phyloP scores from a whole-genome alignment of 129 eudicot species.

The Artemisia annua region DNA sequence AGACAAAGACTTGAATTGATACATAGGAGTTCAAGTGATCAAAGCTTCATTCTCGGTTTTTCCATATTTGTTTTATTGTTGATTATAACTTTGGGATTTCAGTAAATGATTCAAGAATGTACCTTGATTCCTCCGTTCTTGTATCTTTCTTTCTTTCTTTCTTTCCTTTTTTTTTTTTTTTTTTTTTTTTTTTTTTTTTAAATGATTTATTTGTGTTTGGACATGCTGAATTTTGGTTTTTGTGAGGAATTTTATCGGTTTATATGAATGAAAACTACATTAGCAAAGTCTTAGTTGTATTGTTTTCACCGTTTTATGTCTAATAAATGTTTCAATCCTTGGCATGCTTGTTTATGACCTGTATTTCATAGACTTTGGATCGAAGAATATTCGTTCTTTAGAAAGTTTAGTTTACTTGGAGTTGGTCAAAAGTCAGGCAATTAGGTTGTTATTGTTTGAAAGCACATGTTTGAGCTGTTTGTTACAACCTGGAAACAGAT shows the following conservation, averaged over 20 bases:
- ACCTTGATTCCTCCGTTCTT: neutral
- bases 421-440: slow-evolving; percentile 15
- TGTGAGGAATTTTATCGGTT: slow-evolving; percentile 18
- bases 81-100: slow-evolving; percentile 20
- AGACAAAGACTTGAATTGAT: slow-evolving; percentile 25
- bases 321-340: neutral
- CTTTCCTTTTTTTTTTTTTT: neutral
- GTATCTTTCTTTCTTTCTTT: neutral
- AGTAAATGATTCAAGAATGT: neutral
- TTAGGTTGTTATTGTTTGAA: slow-evolving; percentile 7
- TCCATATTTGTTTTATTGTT: slow-evolving; percentile 3
- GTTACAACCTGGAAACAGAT: slow-evolving; percentile 24
- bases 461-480: slow-evolving; percentile 23
- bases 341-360: neutral
- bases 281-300: slow-evolving; percentile 2
- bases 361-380: neutral
- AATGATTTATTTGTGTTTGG: slow-evolving; percentile 12
- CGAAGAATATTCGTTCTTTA: neutral
- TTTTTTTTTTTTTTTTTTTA: too few species aligned
- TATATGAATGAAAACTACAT: slow-evolving; percentile 21
- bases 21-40: slow-evolving; percentile 15
- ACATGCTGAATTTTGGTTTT: slow-evolving; percentile 24
- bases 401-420: neutral
- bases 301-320: neutral
- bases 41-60: neutral